Evolutionary conservation across 257 asterid genomes (phyloP).

Genomic region (Fraxinus quadrangulata): DNA sequence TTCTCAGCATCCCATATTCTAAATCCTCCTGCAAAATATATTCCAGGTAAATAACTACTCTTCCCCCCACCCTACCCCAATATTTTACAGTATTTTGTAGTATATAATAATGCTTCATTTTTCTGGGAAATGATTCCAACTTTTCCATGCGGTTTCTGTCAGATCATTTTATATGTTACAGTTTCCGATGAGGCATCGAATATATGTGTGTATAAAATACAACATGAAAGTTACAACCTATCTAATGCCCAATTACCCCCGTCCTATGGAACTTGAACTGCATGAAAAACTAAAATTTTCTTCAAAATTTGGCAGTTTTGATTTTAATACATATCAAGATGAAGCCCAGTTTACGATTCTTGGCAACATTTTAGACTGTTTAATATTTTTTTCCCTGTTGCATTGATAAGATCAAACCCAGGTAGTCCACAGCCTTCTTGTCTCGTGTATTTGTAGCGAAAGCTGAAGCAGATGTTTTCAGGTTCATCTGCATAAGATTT

Average conservation of each 20-base stretch:
- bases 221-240: conserved; percentile 75
- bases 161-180: conserved; percentile 39
- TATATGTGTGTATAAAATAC: conserved; percentile 41
- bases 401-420: not conserved
- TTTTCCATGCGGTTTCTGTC: conserved; percentile 22
- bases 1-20: too few relatives aligned
- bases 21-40: conserved; percentile 2
- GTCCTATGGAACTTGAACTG: not conserved
- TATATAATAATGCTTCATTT: not conserved
- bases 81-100: not conserved
- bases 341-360: not conserved
- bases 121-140: conserved; percentile 29
- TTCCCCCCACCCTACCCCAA: not conserved
- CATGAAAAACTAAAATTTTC: not conserved
- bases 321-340: not conserved
- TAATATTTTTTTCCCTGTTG: not conserved
- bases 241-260: conserved; percentile 52
- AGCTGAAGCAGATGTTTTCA: conserved; percentile 29
- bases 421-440: conserved; percentile 18
- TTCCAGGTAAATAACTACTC: conserved; percentile 32
- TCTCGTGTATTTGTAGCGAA: not conserved
- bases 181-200: conserved; percentile 46
- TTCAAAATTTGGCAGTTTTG: not conserved
- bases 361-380: not conserved
- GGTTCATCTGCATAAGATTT: conserved; percentile 47